Base-by-base conservation (phyloP, 768 basidiomycete species). In the Rhizopogon salebrosus region DNA sequence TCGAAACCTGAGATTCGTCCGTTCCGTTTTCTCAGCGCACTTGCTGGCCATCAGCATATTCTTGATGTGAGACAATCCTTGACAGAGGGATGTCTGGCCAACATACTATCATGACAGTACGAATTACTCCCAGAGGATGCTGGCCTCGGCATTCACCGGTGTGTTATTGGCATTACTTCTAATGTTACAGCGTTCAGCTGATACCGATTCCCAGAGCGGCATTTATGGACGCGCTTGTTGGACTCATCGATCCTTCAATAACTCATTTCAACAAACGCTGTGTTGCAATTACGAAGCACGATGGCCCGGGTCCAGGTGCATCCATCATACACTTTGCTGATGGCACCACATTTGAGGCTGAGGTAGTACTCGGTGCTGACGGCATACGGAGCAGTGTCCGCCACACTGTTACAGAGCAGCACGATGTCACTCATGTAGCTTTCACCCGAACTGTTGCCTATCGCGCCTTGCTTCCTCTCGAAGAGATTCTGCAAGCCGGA, bases 201-300 rank as follows among this genome's bases (percentile, higher is more conserved):
- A 24, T 43, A 29, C n/a, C 16, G 13, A 18, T 37, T 23, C n/a
- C 22, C 49, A 80, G 80, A 41, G 78, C 80, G 4, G 70, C 67
- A 6, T 80, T 81, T 54, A 65, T 84, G 5, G 74, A 79, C 18
- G 77, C 78, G 1, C 60, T 83, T 24, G 63, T 74, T 5, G 69
- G 69, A 6, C 65, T 74, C 18, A 48, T 81, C 23, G 72, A 81
- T 54, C 69, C 75, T 0, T 58, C 64, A 8, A 60, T 63, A 29
- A 66, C 72, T 4, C 77, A 79, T 56, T 79, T 83, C 65, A 71
- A 76, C 59, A 81, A 79, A 57, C 77, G 78, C 10, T 79, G 77
- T 58, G 65, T 60, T 10, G 69, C 67, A 9, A 59, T 79, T n/a
- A 60, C 65, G 20, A 52, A 51, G 22, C 23, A 63, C 11, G 49